Conservation (phyloP, 306 rosid species). For the Canavalia gladiata region DNA sequence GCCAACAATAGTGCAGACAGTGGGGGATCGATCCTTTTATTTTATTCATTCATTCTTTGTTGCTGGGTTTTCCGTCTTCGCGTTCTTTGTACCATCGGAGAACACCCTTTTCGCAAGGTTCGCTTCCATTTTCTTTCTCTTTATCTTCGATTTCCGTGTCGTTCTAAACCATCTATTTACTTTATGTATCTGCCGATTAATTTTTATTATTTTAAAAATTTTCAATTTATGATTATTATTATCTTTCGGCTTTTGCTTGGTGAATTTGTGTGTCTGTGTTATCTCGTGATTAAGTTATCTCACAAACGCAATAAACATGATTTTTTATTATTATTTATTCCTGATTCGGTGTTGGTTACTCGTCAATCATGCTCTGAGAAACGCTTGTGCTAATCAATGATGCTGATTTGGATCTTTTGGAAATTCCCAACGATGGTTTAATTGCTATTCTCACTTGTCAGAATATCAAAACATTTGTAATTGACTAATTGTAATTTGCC, state of each 20-base stretch:
- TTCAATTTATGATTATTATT: neutral
- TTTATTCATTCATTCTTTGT: neutral
- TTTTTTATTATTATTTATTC: neutral
- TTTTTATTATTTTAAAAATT: neutral
- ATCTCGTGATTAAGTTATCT: neutral
- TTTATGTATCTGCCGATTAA: no score
- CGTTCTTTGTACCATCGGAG: neutral
- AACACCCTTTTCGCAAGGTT: slow-evolving; percentile 10
- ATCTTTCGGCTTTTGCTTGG: neutral
- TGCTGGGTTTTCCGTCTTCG: neutral
- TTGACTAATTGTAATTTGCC: slow-evolving; percentile 4
- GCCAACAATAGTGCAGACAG: neutral
- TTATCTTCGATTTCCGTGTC: neutral
- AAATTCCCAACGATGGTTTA: neutral
- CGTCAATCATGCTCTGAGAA: neutral
- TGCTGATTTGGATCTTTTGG: neutral
- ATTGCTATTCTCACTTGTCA: slow-evolving; percentile 21
- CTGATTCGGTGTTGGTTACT: neutral
- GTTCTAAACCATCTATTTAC: neutral
- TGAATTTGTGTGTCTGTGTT: neutral
- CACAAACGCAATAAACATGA: neutral
- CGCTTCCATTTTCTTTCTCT: neutral
- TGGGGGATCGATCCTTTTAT: neutral
- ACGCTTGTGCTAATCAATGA: neutral
- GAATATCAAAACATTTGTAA: neutral